phyloP scores from a whole-genome alignment of 2,329 filamentous ascomycete species.

The Colletotrichum somersetense region DNA sequence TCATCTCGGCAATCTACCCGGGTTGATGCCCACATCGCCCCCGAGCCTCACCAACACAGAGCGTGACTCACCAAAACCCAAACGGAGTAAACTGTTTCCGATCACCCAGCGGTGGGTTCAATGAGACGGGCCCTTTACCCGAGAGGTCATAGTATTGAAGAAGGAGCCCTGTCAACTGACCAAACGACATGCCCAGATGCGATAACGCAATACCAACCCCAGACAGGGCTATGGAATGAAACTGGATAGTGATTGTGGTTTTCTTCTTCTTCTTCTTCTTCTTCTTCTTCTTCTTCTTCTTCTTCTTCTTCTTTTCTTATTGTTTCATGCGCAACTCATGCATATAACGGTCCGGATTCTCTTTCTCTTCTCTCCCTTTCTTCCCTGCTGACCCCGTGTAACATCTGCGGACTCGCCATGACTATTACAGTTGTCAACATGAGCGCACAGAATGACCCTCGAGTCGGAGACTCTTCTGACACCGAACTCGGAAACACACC shows the following conservation, averaged over 20 bases:
- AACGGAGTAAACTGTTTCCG: constrained; percentile 10
- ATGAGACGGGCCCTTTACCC: constrained; percentile 30
- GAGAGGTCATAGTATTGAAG: constrained; percentile 28
- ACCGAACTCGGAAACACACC: constrained; percentile 27
- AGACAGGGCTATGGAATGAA: constrained; percentile 16
- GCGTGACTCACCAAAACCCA: constrained; percentile 32
- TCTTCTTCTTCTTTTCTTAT: no score
- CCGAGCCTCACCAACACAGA: constrained; percentile 34
- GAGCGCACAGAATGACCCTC: constrained; percentile 30
- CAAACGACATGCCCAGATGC: constrained; percentile 35
- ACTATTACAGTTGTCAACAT: constrained; percentile 3
- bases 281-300: no score
- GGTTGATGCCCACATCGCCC: constrained; percentile 29
- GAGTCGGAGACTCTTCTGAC: constrained; percentile 33
- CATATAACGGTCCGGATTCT: constrained; percentile 19
- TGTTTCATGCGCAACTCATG: neutral
- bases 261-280: no score
- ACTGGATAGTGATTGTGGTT: neutral
- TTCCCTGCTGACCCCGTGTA: neutral
- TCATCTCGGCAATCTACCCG: constrained; percentile 41
- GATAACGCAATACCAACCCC: constrained; percentile 38
- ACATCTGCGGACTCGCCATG: neutral
- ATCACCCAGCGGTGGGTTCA: constrained; percentile 37
- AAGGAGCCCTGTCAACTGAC: constrained; percentile 19
- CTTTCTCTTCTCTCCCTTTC: neutral